These are phyloP conservation scores for Mercurialis annua DNA, from an alignment of 345 rosid species.

Conservation along the genomic window DNA sequence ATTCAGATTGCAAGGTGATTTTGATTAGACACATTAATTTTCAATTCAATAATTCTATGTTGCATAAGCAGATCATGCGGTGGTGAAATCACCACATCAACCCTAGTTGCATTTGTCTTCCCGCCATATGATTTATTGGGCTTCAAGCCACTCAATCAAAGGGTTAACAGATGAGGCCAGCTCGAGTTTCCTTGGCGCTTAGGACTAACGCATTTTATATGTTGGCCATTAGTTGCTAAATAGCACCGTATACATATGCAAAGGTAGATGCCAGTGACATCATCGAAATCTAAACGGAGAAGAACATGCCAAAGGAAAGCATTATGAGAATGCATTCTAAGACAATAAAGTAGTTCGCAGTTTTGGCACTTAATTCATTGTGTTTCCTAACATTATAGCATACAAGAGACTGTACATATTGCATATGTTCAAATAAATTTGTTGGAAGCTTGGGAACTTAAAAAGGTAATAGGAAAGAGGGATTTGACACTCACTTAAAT, in stretches of 20 bases:
- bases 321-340: not conserved
- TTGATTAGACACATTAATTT: not conserved
- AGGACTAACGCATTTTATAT: not conserved
- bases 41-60: not conserved
- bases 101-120: not conserved
- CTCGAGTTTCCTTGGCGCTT: not conserved
- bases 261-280: slow-evolving; percentile 1
- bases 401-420: not conserved
- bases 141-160: not conserved
- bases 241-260: not conserved
- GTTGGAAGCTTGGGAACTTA: not conserved
- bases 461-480: not conserved
- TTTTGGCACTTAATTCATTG: not conserved
- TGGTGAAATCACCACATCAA: not conserved
- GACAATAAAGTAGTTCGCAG: not conserved
- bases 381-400: not conserved
- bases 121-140: not conserved
- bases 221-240: not conserved
- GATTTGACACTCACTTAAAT: slow-evolving; percentile 43
- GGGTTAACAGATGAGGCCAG: not conserved
- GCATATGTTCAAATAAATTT: not conserved
- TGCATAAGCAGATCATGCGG: not conserved
- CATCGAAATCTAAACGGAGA: not conserved
- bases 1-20: not conserved
- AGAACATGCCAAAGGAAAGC: not conserved